Conservation (phyloP, 768 basidiomycete species). For the Trametes villosa region DNA sequence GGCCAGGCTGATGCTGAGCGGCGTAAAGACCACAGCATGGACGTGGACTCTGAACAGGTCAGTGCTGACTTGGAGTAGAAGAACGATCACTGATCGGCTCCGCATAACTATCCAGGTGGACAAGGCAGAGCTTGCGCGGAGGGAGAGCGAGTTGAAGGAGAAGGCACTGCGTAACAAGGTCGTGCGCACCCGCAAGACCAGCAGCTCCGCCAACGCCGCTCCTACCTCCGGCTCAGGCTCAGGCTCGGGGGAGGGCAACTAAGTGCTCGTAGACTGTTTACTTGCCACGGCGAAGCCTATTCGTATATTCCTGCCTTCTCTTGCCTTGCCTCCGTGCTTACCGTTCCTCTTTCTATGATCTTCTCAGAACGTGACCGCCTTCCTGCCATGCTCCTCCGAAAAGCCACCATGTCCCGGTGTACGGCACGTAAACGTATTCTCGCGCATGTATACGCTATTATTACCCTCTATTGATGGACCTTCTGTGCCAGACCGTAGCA, state of each 20-base stretch:
- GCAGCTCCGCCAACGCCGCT: slow-evolving; percentile 21
- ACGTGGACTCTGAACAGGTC: slow-evolving; percentile 37
- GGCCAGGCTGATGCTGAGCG: slow-evolving; percentile 66
- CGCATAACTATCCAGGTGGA: slow-evolving; percentile 15
- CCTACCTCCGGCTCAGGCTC: not conserved
- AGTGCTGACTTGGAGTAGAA: slow-evolving; percentile 3
- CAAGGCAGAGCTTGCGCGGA: slow-evolving; percentile 56
- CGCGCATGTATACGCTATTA: slow-evolving; percentile 17
- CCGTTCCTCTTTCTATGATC: not conserved
- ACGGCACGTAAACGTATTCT: slow-evolving; percentile 14
- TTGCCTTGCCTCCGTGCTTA: slow-evolving; percentile 3
- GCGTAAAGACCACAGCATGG: slow-evolving; percentile 53
- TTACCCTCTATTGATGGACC: slow-evolving; percentile 15
- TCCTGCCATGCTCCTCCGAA: not conserved
- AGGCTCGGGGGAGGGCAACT: slow-evolving; percentile 4
- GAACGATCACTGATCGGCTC: not conserved
- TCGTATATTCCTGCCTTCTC: not conserved
- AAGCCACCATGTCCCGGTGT: not conserved
- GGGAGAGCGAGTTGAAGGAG: slow-evolving; percentile 84
- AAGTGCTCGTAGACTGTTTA: not conserved
- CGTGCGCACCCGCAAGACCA: slow-evolving; percentile 65
- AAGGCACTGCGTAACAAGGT: slow-evolving; percentile 84
- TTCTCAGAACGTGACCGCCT: slow-evolving; percentile 6
- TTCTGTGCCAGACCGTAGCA: slow-evolving; percentile 8
- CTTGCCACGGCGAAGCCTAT: not conserved